Evolutionary conservation across 768 basidiomycete genomes (phyloP).

Genomic region (Tephrocybe sp.): DNA sequence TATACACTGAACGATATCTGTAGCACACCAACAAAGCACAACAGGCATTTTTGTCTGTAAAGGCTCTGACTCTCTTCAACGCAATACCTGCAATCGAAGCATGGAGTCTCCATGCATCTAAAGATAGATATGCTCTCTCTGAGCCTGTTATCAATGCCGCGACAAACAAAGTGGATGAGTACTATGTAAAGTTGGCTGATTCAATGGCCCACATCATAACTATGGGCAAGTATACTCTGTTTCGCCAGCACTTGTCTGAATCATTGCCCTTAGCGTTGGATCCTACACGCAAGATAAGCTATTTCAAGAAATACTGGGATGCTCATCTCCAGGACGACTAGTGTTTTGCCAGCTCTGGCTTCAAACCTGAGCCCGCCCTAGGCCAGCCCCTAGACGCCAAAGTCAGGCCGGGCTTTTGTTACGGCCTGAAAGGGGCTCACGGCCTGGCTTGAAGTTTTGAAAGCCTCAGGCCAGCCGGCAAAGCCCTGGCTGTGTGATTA

Average conservation of each 20-base stretch:
- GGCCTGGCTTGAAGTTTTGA: too few species aligned
- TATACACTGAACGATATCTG: neutral
- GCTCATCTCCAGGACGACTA: neutral
- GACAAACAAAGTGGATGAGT: conserved; percentile 29
- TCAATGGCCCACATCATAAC: conserved; percentile 30
- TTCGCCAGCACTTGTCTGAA: neutral
- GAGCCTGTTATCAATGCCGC: conserved; percentile 23
- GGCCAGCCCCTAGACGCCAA: too few species aligned
- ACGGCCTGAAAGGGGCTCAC: too few species aligned
- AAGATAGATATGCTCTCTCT: neutral
- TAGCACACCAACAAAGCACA: neutral
- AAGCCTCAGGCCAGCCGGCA: too few species aligned
- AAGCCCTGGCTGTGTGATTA: too few species aligned
- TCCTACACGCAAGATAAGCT: neutral
- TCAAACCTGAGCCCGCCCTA: too few species aligned
- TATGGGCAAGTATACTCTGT: conserved; percentile 25
- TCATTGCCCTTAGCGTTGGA: neutral
- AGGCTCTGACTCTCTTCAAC: conserved; percentile 2
- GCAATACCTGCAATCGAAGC: conserved; percentile 10
- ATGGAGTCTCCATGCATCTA: neutral
- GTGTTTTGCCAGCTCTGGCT: too few species aligned
- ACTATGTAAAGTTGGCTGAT: conserved; percentile 31
- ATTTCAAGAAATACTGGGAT: neutral
- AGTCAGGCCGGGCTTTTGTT: too few species aligned
- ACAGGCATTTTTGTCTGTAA: neutral